These are phyloP conservation scores for Halenospora varia DNA, from an alignment of 495 filamentous ascomycete genomes.

Conservation along the genomic window DNA sequence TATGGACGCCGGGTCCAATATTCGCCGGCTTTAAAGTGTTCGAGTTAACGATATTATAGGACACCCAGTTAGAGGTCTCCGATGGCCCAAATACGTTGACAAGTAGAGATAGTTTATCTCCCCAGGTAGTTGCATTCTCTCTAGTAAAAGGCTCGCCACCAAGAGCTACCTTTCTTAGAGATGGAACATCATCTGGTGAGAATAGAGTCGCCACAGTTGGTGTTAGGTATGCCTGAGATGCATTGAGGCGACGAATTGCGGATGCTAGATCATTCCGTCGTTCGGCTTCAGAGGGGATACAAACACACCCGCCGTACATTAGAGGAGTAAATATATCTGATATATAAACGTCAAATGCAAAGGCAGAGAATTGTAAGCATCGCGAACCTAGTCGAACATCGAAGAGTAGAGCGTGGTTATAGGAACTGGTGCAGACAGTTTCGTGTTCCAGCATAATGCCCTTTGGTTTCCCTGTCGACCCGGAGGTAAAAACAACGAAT, in stretches of 20 bases:
- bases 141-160: slow-evolving; percentile 26
- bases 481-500: slow-evolving; percentile 51
- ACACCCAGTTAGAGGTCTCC: slow-evolving; percentile 20
- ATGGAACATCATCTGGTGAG: slow-evolving; percentile 28
- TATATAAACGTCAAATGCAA: slow-evolving; percentile 46
- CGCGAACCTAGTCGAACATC: slow-evolving; percentile 35
- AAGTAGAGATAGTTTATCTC: slow-evolving; percentile 37
- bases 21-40: neutral
- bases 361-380: slow-evolving; percentile 45
- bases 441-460: slow-evolving; percentile 39
- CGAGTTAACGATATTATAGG: neutral
- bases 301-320: slow-evolving; percentile 53
- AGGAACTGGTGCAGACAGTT: neutral
- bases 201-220: slow-evolving; percentile 31
- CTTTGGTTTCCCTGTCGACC: slow-evolving; percentile 8
- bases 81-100: slow-evolving; percentile 56
- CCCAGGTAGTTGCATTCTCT: slow-evolving; percentile 49
- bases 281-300: slow-evolving; percentile 33
- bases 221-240: slow-evolving; percentile 33
- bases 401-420: slow-evolving; percentile 5
- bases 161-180: slow-evolving; percentile 33
- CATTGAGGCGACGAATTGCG: neutral
- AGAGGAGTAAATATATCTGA: slow-evolving; percentile 69
- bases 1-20: slow-evolving; percentile 35
- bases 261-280: neutral